Base-by-base conservation (phyloP, 208 protist species). In the Herpetomonas tarakana region DNA sequence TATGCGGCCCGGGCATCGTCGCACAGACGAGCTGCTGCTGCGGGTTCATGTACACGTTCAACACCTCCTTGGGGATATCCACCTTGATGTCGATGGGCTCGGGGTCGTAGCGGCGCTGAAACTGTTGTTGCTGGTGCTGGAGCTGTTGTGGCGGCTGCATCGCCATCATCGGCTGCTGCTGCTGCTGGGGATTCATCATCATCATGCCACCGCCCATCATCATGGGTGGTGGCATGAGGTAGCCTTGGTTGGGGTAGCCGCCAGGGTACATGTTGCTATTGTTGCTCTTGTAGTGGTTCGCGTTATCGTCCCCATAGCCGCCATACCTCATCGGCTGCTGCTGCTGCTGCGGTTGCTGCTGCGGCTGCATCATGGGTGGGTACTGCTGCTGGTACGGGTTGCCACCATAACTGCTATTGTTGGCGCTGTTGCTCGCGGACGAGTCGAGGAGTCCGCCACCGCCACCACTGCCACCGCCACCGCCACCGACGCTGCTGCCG, bases 1-100 rank as follows among this genome's bases (percentile, higher is more conserved):
- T 73, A 46, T 78, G 88, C 6, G 81, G 69, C 18, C 84, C 85
- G 1, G 88, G 88, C 82, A 94, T 88, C 45, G 83, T 91, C 12
- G 78, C 85, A 55, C 78, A 83, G 46, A 91, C 79, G 0, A 94
- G 63, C 53, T 68, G 71, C 64, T 86, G 80, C 2, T 59, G 12
- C 6, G 80, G 81, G 49, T 91, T 88, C 71, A 77, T 81, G 68
- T 94, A 94, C 22, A 74, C 76, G 0, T 68, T 56, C 21, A 75
- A 56, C 31, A 94, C 78, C 24, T 91, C 85, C 9, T 76, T 47
- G 19, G 88, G 88, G 14, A 94, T 76, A 0, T 27, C 56, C 0
- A 79, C 66, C 24, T 75, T 60, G 26, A 81, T 41, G 7, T 73
- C 50, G 47, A 89, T 74, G 14, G 82, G 78, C 73, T 89, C 78